phyloP scores from a whole-genome alignment of 352 stramenopile genomes.

The Peronospora farinosa region DNA sequence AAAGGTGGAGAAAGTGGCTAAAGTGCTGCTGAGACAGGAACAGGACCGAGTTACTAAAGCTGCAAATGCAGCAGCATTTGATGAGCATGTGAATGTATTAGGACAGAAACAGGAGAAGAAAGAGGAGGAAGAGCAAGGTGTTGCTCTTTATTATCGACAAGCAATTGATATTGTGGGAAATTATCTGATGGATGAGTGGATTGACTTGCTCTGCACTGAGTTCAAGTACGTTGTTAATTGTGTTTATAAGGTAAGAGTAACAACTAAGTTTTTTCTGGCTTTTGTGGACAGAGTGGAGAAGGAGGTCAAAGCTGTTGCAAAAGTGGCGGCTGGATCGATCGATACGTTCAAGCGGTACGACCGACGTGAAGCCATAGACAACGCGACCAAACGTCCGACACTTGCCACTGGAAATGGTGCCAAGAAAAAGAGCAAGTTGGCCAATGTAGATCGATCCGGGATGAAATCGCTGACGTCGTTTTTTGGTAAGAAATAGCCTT shows the following conservation, averaged over 20 bases:
- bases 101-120: conserved; percentile 3
- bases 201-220: conserved; percentile 39
- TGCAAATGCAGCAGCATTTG: conserved; percentile 22
- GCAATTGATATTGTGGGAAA: conserved; percentile 56
- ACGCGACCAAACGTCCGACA: conserved; percentile 37
- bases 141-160: conserved; percentile 30
- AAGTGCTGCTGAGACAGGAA: conserved; percentile 35
- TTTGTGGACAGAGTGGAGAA: conserved; percentile 26
- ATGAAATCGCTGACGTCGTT: conserved; percentile 86
- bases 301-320: conserved; percentile 11
- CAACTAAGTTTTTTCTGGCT: conserved; percentile 1
- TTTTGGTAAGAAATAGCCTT: conserved; percentile 65
- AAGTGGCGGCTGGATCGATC: conserved; percentile 14
- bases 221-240: conserved; percentile 40
- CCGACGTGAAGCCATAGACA: conserved; percentile 21
- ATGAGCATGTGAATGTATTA: conserved; percentile 34
- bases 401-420: conserved; percentile 19
- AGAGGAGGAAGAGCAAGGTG: conserved; percentile 11
- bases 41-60: conserved; percentile 13
- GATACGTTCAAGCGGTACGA: conserved; percentile 37
- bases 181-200: conserved; percentile 44
- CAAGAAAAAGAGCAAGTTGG: conserved; percentile 83
- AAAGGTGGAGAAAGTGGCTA: conserved; percentile 49
- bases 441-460: conserved; percentile 60
- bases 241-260: not conserved